Conservation (phyloP, 208 protist genomes). For the Acanthamoeba rhysodes region DNA sequence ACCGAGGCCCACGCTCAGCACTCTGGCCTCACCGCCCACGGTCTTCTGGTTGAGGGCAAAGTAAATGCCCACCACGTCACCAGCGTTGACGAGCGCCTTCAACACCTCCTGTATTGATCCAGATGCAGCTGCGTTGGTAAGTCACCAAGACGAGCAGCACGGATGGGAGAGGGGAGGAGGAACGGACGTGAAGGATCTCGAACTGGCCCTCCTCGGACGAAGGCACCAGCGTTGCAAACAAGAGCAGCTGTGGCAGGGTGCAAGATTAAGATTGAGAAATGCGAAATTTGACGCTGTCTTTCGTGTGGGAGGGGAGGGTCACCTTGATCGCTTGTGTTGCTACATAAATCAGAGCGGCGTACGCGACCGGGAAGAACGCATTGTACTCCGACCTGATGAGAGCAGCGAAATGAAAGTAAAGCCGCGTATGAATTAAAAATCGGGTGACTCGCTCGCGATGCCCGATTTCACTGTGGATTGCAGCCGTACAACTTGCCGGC, state of each 20-base stretch:
- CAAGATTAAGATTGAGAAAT: neutral
- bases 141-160: neutral
- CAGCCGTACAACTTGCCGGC: constrained; percentile 33
- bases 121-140: neutral
- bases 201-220: constrained; percentile 38
- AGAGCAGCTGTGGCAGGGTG: constrained; percentile 11
- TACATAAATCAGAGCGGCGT: constrained; percentile 56
- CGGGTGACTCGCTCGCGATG: no score
- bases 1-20: constrained; percentile 67
- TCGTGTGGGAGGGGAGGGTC: neutral
- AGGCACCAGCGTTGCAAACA: constrained; percentile 60
- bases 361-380: constrained; percentile 6
- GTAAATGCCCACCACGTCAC: constrained; percentile 56
- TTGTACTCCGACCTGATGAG: constrained; percentile 45
- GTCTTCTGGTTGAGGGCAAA: constrained; percentile 61
- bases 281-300: neutral
- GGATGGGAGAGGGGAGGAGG: neutral
- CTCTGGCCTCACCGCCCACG: constrained; percentile 56
- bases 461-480: neutral
- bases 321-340: constrained; percentile 69
- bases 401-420: neutral
- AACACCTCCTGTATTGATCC: constrained; percentile 32
- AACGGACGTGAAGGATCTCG: constrained; percentile 48
- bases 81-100: constrained; percentile 35
- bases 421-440: neutral